Base-by-base conservation (phyloP, 2,329 filamentous ascomycete species). In the Diaporthe sp. region DNA sequence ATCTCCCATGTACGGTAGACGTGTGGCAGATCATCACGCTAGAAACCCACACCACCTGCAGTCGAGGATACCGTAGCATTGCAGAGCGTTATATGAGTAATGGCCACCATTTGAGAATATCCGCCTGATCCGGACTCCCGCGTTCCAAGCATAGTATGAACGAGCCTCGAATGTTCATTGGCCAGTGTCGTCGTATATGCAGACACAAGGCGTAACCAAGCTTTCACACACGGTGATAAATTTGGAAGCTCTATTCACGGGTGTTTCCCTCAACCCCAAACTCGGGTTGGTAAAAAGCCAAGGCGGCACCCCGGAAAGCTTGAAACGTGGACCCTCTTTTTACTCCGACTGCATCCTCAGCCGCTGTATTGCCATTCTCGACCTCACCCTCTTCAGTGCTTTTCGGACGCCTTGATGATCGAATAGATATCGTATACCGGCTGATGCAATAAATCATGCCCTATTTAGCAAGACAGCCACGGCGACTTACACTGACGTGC, bases 281-380 rank as follows among this genome's bases (percentile, higher is more conserved):
- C 15, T 42, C 65, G n/a, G 34, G 34, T 31, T 42, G 49, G 3
- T 10, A 39, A 42, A 17, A 39, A 42, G 65, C 65, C 34, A 70
- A 55, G 65, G 65, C 65, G 65, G 49, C 49, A 39, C 34, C 49
- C 65, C 49, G 65, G 65, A 55, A 55, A 55, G 65, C 65, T 55
- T 70, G 65, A 70, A 70, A 70, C 65, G 3, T 55, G 49, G 49
- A 70, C 65, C 49, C 47, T 55, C 49, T 55, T 70, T 70, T 70
- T 51, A 15, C 22, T 42, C 65, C 49, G 65, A 39, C 34, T 25
- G 31, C 47, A 70, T 31, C 31, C 15, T 70, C 65, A 55, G 49
- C 49, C 15, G 47, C 15, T 42, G 63, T 39, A 34, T 9, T 28
- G n/a, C 49, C 15, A 42, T n/a, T 37, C 31, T 39, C 15, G 1